Conservation (phyloP, 192 early-diverging fungal species). For the Coemansia erecta region DNA sequence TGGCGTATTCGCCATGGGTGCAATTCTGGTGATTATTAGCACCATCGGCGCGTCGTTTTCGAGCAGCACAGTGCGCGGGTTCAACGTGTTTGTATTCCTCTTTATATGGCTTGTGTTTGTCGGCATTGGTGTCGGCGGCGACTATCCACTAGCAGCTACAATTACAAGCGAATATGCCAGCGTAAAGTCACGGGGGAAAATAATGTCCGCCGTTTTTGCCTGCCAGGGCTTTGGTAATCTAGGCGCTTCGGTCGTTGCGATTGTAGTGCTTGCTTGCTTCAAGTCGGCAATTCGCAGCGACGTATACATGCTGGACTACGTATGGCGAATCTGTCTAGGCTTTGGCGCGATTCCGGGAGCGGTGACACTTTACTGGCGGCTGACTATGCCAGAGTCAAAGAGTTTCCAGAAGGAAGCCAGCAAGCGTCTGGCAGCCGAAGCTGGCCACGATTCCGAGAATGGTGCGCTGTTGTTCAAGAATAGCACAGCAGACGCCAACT, state of each 20-base stretch:
- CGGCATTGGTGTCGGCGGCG: slow-evolving; percentile 87
- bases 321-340: slow-evolving; percentile 82
- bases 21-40: slow-evolving; percentile 79
- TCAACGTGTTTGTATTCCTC: slow-evolving; percentile 61
- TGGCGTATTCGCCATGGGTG: slow-evolving; percentile 79
- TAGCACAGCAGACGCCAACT: no score
- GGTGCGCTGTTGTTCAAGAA: slow-evolving; percentile 3
- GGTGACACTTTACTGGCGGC: slow-evolving; percentile 76
- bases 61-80: slow-evolving; percentile 58
- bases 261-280: slow-evolving; percentile 65
- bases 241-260: slow-evolving; percentile 65
- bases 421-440: neutral
- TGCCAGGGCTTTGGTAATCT: slow-evolving; percentile 88
- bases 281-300: slow-evolving; percentile 60
- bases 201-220: slow-evolving; percentile 83
- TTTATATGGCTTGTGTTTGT: slow-evolving; percentile 81
- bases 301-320: slow-evolving; percentile 65
- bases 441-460: slow-evolving; percentile 1
- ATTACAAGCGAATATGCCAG: slow-evolving; percentile 88
- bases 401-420: slow-evolving; percentile 52
- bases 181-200: slow-evolving; percentile 70
- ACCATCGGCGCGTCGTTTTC: slow-evolving; percentile 73
- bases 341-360: slow-evolving; percentile 76
- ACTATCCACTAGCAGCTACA: slow-evolving; percentile 88
- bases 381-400: slow-evolving; percentile 90